Base-by-base conservation (phyloP, 2,329 filamentous ascomycete species). In the Ilyonectria robusta region DNA sequence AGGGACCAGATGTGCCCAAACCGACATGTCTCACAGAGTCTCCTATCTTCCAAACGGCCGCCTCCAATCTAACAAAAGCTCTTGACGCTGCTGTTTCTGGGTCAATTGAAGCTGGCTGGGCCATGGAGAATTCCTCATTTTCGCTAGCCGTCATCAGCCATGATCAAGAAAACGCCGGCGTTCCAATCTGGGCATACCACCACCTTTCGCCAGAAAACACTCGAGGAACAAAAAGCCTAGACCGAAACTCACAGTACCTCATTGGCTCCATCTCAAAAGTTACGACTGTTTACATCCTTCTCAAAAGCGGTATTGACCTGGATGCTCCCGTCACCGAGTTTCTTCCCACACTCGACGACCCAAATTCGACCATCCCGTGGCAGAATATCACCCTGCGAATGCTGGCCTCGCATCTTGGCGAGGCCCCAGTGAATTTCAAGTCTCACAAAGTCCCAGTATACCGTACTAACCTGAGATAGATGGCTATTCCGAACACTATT, bases 101-200 rank as follows among this genome's bases (percentile, higher is more conserved):
- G 0, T 68, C 74, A 2, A 78, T 81, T 10, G 73, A 72, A 3
- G 77, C 77, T 1, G 81, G 81, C 0, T 84, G 80, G 77, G 67
- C 77, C 0, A 72, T 78, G 0, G 67, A 75, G 0, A 82, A 83
- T 33, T 76, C 78, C 0, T 83, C 82, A 0, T 82, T 84, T 67
- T 83, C 82, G 0, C 51, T 83, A 0, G 79, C 76, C 2, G 59
- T 83, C 1, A 68, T 83, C 6, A 80, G 78, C 11, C 68, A 75
- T 6, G 72, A 78, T 19, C 78, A 81, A 31, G 35, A 66, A 0
- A 63, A 76, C 6, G 60, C 74, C 8, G 62, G 67, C 4, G 63
- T 73, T 1, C 78, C 79, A 1, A 29, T 84, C 7, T 85, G 81
- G 81, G 80, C 84, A 59, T 82, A 81, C 54, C 82, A 84, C 50